Evolutionary conservation across 2,329 filamentous ascomycete genomes (phyloP).

Genomic region (Xylaria hypoxylon): DNA sequence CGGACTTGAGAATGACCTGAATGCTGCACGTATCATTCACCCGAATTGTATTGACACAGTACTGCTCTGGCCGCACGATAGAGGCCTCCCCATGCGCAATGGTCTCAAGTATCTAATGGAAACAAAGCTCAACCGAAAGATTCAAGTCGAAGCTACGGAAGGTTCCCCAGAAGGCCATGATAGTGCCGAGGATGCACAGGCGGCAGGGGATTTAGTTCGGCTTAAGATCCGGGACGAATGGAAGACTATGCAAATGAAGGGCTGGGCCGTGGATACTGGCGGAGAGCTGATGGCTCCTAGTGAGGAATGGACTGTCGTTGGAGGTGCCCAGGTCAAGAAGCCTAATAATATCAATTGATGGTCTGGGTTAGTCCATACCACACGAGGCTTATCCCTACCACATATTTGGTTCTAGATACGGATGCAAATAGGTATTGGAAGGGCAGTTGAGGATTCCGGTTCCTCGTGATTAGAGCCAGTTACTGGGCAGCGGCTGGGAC

Average conservation of each 20-base stretch:
- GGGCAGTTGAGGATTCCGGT: neutral
- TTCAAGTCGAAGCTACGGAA: slow-evolving; percentile 74
- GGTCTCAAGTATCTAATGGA: slow-evolving; percentile 81
- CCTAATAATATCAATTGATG: slow-evolving; percentile 8
- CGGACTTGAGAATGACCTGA: slow-evolving; percentile 95
- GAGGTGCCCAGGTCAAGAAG: slow-evolving; percentile 40
- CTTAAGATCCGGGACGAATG: slow-evolving; percentile 77
- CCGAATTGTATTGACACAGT: slow-evolving; percentile 87
- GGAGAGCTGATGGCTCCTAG: slow-evolving; percentile 59
- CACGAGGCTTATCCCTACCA: neutral
- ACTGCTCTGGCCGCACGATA: slow-evolving; percentile 81
- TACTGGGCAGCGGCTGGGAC: neutral
- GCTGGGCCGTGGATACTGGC: slow-evolving; percentile 70
- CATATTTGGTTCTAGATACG: neutral
- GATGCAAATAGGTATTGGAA: neutral
- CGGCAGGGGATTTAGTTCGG: slow-evolving; percentile 87
- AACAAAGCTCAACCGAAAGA: slow-evolving; percentile 76
- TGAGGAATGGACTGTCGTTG: slow-evolving; percentile 42
- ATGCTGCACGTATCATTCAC: slow-evolving; percentile 85
- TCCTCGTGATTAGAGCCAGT: neutral
- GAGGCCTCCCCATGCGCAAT: slow-evolving; percentile 80
- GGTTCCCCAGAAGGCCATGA: slow-evolving; percentile 77
- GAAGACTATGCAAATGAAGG: slow-evolving; percentile 72
- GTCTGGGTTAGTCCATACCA: neutral
- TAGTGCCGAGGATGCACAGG: slow-evolving; percentile 88